phyloP scores from a whole-genome alignment of 2,329 filamentous ascomycete species.

The Colletotrichum falcatum region DNA sequence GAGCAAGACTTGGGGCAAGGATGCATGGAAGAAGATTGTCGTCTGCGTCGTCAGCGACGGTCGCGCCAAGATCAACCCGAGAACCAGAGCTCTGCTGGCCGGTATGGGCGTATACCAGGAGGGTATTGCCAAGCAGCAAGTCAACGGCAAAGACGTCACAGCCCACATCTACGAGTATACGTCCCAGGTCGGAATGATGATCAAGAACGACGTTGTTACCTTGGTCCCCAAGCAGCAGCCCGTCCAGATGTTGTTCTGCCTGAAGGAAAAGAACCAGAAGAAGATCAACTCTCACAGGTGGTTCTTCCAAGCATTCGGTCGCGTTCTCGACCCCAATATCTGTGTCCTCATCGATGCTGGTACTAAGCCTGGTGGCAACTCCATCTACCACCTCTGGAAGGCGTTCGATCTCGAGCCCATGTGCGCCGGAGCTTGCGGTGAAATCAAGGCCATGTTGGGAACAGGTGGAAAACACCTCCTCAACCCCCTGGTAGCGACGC shows the following conservation, averaged over 20 bases:
- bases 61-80: conserved; percentile 94
- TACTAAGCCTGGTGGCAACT: conserved; percentile 92
- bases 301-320: conserved; percentile 98
- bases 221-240: conserved; percentile 89
- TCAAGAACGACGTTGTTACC: conserved; percentile 90
- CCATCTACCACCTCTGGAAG: conserved; percentile 98
- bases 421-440: conserved; percentile 96
- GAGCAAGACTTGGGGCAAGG: conserved; percentile 98
- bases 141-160: conserved; percentile 95
- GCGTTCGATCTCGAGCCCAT: conserved; percentile 97
- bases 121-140: conserved; percentile 97
- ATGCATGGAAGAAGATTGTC: conserved; percentile 99
- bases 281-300: conserved; percentile 99
- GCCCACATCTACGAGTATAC: conserved; percentile 98
- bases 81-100: conserved; percentile 89
- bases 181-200: conserved; percentile 84
- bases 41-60: conserved; percentile 98
- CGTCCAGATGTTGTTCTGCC: conserved; percentile 95
- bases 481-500: conserved; percentile 93
- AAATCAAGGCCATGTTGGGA: conserved; percentile 98
- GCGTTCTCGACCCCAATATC: conserved; percentile 93
- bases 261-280: conserved; percentile 99
- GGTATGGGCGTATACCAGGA: conserved; percentile 98
- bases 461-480: conserved; percentile 86
- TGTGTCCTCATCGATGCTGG: conserved; percentile 96